Conservation (phyloP, 306 rosid species). For the Castanopsis chinensis region DNA sequence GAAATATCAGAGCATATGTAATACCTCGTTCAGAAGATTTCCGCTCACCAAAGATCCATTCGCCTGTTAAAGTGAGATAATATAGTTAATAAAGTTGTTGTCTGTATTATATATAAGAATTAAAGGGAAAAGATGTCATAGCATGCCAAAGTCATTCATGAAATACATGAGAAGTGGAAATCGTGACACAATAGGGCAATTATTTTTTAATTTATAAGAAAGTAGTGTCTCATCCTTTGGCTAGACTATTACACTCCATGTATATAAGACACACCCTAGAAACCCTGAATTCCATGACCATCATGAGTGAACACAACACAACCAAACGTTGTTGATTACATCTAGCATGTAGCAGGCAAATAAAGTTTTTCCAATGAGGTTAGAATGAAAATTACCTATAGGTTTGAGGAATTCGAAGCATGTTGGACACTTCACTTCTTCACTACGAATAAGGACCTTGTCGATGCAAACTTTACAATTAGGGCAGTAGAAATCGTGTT, state of each 20-base stretch:
- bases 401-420: constrained; percentile 76
- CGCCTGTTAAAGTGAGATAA: constrained; percentile 37
- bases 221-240: no score
- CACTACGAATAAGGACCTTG: constrained; percentile 46
- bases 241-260: no score
- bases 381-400: constrained; percentile 28
- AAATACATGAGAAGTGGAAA: background rate
- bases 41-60: constrained; percentile 38
- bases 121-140: background rate
- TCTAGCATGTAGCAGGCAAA: no score
- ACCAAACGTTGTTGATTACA: no score
- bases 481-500: constrained; percentile 71
- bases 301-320: no score
- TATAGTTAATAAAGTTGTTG: background rate
- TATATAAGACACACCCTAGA: no score
- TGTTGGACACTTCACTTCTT: constrained; percentile 45
- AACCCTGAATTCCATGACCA: no score
- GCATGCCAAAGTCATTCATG: background rate
- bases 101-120: background rate
- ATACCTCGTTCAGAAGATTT: constrained; percentile 37
- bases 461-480: constrained; percentile 67
- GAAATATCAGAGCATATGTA: no score
- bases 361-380: no score
- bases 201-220: no score
- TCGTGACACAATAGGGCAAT: no score